phyloP scores from a whole-genome alignment of 2,329 filamentous ascomycete species.

The Hymenoscyphus fructigenus region DNA sequence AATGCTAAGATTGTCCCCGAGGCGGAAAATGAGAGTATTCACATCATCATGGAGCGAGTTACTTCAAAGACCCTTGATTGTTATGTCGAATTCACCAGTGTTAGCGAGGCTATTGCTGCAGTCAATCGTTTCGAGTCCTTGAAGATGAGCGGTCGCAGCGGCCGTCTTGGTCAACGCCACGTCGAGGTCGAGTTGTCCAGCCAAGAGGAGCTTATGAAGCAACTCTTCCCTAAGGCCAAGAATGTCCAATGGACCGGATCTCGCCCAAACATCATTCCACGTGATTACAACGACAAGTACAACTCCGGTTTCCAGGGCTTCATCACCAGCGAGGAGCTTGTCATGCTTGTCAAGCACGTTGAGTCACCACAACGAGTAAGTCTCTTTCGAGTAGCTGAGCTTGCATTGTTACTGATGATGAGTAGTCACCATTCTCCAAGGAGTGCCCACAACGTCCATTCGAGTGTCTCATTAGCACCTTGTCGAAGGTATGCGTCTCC shows the following conservation, averaged over 20 bases:
- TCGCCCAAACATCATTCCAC: constrained; percentile 43
- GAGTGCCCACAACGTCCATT: constrained; percentile 64
- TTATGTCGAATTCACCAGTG: constrained; percentile 56
- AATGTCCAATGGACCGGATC: constrained; percentile 56
- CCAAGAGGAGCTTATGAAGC: constrained; percentile 56
- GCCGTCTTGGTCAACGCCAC: constrained; percentile 56
- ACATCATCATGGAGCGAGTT: constrained; percentile 64
- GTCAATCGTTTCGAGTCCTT: constrained; percentile 49
- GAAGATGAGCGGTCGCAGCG: constrained; percentile 39
- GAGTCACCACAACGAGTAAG: constrained; percentile 62
- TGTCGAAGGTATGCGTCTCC: constrained; percentile 33
- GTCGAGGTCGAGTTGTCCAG: constrained; percentile 58
- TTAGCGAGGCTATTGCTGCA: constrained; percentile 53
- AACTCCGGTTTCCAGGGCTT: constrained; percentile 60
- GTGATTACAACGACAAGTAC: constrained; percentile 37
- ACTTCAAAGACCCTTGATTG: constrained; percentile 62
- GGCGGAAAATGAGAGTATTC: constrained; percentile 52
- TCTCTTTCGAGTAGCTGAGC: constrained; percentile 21
- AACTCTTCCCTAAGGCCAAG: constrained; percentile 59
- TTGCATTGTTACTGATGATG: constrained; percentile 12
- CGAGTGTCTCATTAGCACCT: constrained; percentile 63
- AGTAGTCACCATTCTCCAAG: constrained; percentile 57
- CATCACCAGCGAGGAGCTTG: constrained; percentile 60
- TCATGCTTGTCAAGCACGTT: constrained; percentile 62
- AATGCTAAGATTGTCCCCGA: constrained; percentile 57